These are phyloP conservation scores for Hygrophila difformis DNA, from an alignment of 257 asterid species.

Conservation along the genomic window DNA sequence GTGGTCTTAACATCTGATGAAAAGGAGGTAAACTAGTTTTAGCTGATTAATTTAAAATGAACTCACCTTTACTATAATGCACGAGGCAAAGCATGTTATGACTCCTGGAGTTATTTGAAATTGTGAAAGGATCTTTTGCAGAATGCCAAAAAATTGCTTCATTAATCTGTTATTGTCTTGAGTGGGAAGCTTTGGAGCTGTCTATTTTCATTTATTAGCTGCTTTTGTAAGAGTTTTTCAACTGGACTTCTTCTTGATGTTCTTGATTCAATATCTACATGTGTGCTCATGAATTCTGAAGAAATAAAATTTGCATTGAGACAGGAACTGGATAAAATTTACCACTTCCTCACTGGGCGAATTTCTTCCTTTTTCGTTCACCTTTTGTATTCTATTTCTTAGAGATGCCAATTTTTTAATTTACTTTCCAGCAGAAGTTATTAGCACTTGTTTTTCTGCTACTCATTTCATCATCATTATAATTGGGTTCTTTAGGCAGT, in stretches of 20 bases:
- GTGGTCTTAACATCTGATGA: conserved; percentile 60
- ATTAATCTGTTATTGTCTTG: conserved; percentile 3
- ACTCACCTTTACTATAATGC: not conserved
- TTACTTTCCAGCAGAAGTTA: not conserved
- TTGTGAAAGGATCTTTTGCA: conserved; percentile 29
- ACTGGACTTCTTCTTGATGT: not conserved
- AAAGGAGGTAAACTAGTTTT: conserved; percentile 40
- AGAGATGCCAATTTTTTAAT: not conserved
- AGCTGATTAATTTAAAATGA: not conserved
- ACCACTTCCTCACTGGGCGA: not conserved
- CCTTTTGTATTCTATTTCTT: no score
- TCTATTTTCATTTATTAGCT: not conserved
- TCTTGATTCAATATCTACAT: not conserved
- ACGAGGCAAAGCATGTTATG: not conserved
- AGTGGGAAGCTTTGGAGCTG: not conserved
- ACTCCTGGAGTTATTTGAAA: conserved; percentile 31
- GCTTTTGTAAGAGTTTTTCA: not conserved
- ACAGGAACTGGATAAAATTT: not conserved
- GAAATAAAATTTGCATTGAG: not conserved
- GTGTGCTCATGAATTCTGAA: not conserved
- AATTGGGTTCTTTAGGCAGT: not conserved
- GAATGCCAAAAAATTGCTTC: conserved; percentile 4
- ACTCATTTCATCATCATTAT: not conserved
- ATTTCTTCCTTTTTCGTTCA: not conserved
- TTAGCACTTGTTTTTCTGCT: not conserved